Evolutionary conservation across 2,329 filamentous ascomycete species (phyloP).

Genomic region (Akanthomyces uredinophilus): DNA sequence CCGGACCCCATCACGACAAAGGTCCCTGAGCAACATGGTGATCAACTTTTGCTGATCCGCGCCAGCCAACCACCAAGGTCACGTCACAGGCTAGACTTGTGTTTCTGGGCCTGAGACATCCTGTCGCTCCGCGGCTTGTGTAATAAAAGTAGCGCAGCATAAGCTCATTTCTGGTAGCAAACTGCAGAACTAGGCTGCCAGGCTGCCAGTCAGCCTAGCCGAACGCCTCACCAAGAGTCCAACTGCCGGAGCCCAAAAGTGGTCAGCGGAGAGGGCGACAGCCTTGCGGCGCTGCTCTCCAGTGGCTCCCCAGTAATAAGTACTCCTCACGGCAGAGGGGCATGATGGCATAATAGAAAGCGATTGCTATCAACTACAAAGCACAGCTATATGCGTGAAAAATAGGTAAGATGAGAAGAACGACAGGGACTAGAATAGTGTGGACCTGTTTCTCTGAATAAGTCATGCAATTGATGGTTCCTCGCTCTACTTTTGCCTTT

Average conservation of each 20-base stretch:
- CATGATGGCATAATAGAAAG: no score
- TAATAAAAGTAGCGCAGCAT: neutral
- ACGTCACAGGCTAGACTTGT: neutral
- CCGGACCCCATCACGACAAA: neutral
- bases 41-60: neutral
- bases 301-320: neutral
- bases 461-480: no score
- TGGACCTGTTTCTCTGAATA: no score
- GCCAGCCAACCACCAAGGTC: neutral
- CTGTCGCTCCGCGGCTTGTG: neutral
- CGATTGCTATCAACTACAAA: no score
- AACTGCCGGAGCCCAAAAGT: neutral
- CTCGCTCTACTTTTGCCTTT: no score
- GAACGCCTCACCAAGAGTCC: neutral
- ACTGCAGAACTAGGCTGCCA: neutral
- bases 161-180: neutral
- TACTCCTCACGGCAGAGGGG: no score
- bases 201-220: slow-evolving; percentile 4
- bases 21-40: neutral
- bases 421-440: no score
- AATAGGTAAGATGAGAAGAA: no score
- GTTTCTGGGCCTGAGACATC: neutral
- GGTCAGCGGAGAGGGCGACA: neutral
- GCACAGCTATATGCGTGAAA: no score
- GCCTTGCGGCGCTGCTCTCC: neutral